Conservation (phyloP, 176 grass and related monocot genomes). For the Pharus latifolius region DNA sequence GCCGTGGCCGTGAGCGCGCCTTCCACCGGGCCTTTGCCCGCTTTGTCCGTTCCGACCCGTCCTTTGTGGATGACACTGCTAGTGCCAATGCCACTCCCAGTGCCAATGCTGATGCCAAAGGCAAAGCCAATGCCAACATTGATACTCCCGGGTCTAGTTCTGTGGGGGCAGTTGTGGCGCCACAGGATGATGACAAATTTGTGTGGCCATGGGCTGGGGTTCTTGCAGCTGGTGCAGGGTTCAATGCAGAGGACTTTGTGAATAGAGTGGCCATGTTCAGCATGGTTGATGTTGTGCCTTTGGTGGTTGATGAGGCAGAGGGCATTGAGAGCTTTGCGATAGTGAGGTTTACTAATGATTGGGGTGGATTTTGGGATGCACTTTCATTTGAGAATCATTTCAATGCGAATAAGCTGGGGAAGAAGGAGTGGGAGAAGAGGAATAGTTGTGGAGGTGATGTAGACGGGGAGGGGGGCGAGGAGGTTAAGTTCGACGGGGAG, state of each 20-base stretch:
- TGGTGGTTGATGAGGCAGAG: slow-evolving; percentile 26
- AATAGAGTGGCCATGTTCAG: slow-evolving; percentile 27
- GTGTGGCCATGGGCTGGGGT: slow-evolving; percentile 75
- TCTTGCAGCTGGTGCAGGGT: slow-evolving; percentile 23
- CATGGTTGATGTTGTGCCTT: slow-evolving; percentile 22
- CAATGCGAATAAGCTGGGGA: slow-evolving; percentile 34
- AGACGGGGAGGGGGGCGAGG: background rate
- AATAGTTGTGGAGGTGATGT: background rate
- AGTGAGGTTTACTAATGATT: slow-evolving; percentile 46
- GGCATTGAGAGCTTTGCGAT: slow-evolving; percentile 20
- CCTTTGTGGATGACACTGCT: background rate
- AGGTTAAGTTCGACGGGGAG: background rate
- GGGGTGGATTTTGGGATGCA: slow-evolving; percentile 52
- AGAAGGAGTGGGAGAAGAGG: slow-evolving; percentile 34
- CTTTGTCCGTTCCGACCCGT: slow-evolving; percentile 37
- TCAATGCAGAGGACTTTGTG: slow-evolving; percentile 13
- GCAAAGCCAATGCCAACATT: background rate
- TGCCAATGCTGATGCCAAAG: background rate
- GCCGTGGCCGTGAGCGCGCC: slow-evolving; percentile 39
- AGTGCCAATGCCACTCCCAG: background rate
- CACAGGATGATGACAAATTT: slow-evolving; percentile 37
- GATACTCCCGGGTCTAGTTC: background rate
- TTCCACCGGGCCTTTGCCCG: slow-evolving; percentile 40
- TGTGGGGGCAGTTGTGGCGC: background rate
- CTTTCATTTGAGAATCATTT: slow-evolving; percentile 63